Evolutionary conservation across 306 rosid species (phyloP).

Genomic region (Albizia julibrissin): DNA sequence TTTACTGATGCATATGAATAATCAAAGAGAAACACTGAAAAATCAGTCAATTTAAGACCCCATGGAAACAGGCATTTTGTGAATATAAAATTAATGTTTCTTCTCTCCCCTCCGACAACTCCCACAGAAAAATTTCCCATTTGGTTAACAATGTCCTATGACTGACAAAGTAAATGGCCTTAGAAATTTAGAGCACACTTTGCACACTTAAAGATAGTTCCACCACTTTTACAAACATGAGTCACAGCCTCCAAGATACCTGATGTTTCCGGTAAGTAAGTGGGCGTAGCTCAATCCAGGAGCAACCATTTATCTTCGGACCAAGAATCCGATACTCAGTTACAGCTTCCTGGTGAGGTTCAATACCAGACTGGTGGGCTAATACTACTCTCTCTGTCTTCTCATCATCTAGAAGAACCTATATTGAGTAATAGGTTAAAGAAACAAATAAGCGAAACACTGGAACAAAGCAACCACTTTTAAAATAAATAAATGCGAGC

Average conservation of each 20-base stretch:
- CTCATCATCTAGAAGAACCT: constrained; percentile 93
- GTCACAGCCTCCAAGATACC: constrained; percentile 46
- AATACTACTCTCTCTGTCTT: constrained; percentile 91
- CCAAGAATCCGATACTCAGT: constrained; percentile 94
- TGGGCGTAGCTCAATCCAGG: constrained; percentile 90
- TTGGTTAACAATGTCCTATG: neutral
- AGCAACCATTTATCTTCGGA: constrained; percentile 90
- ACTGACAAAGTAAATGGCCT: neutral
- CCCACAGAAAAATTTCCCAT: neutral
- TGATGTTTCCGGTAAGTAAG: constrained; percentile 88
- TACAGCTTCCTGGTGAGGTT: constrained; percentile 83
- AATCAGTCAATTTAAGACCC: neutral
- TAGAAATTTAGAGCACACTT: neutral
- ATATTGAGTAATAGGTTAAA: constrained; percentile 22
- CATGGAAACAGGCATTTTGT: too few species aligned
- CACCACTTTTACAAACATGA: neutral
- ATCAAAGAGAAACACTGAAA: neutral
- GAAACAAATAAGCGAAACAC: constrained; percentile 16
- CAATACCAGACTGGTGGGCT: constrained; percentile 71
- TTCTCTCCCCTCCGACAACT: neutral
- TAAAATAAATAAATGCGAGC: constrained; percentile 23
- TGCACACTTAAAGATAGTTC: neutral
- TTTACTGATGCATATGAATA: constrained; percentile 5
- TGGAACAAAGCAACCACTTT: constrained; percentile 17
- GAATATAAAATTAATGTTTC: neutral